These are phyloP conservation scores for Oryza coarctata DNA, from an alignment of 176 grass and related monocot species.

Conservation along the genomic window DNA sequence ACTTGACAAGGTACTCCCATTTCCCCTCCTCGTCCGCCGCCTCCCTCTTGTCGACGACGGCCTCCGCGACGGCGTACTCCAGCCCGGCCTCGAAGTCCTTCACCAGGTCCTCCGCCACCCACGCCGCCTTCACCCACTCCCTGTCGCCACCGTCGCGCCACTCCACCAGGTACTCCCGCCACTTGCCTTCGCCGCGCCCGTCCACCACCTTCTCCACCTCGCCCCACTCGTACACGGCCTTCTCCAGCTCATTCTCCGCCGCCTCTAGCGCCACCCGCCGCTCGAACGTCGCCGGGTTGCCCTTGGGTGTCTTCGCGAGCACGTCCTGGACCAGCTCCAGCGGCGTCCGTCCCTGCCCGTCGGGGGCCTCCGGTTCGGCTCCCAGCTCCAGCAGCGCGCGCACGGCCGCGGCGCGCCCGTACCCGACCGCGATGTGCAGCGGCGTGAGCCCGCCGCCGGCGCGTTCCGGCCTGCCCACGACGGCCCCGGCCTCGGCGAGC, in stretches of 20 bases:
- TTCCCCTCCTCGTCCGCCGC: constrained; percentile 47
- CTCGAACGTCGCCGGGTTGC: constrained; percentile 64
- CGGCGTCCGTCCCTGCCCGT: constrained; percentile 64
- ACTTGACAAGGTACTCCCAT: constrained; percentile 93
- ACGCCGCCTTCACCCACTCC: constrained; percentile 85
- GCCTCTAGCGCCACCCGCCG: constrained; percentile 70
- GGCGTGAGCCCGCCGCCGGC: constrained; percentile 72
- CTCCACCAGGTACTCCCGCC: constrained; percentile 85
- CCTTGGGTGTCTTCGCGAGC: constrained; percentile 61
- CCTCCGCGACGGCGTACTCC: constrained; percentile 90
- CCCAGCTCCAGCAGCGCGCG: constrained; percentile 69
- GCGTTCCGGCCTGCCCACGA: constrained; percentile 53
- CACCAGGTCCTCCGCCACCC: constrained; percentile 79
- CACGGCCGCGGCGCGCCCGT: constrained; percentile 55
- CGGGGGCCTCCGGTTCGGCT: constrained; percentile 52
- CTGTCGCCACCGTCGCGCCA: constrained; percentile 86
- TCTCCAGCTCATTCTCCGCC: constrained; percentile 72
- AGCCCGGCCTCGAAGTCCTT: constrained; percentile 77
- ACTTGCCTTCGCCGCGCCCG: constrained; percentile 69
- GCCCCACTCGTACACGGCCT: constrained; percentile 92
- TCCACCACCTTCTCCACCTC: constrained; percentile 87
- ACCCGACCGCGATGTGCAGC: constrained; percentile 72
- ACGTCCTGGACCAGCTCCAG: constrained; percentile 72
- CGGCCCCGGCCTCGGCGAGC: constrained; percentile 62
- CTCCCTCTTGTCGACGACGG: constrained; percentile 45